Evolutionary conservation across 352 stramenopile genomes (phyloP).

Genomic region (Phytophthora pistaciae): DNA sequence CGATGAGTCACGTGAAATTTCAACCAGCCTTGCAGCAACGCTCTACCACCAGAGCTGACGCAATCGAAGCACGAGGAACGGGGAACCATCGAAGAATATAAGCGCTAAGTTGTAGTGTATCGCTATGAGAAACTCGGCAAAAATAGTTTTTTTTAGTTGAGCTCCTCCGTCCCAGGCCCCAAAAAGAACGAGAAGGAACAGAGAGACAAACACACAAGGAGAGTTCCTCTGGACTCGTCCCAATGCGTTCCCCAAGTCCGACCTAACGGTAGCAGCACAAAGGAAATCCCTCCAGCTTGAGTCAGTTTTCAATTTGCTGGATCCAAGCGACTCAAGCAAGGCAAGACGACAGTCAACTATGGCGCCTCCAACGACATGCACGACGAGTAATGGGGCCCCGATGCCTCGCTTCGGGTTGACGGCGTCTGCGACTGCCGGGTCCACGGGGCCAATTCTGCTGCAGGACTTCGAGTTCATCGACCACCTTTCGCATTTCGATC

Average conservation of each 20-base stretch:
- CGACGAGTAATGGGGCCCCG: slow-evolving; percentile 40
- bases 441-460: slow-evolving; percentile 27
- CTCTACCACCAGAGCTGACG: neutral
- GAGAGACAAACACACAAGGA: no score
- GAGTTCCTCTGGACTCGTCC: no score
- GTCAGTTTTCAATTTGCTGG: slow-evolving; percentile 22
- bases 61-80: neutral
- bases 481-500: slow-evolving; percentile 46
- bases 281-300: neutral
- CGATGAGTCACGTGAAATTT: neutral
- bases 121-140: no score
- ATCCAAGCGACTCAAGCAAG: neutral
- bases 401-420: slow-evolving; percentile 39
- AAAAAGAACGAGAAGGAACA: neutral
- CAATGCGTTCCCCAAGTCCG: neutral
- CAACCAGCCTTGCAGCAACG: neutral
- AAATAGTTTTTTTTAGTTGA: neutral
- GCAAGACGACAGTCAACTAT: slow-evolving; percentile 11
- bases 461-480: slow-evolving; percentile 49
- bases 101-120: no score
- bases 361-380: slow-evolving; percentile 25
- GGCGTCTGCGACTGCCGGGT: slow-evolving; percentile 35
- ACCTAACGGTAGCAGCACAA: slow-evolving; percentile 7
- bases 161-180: neutral
- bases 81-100: no score